phyloP scores from a whole-genome alignment of 2,329 filamentous ascomycete genomes.

The Ascosphaera aggregata region DNA sequence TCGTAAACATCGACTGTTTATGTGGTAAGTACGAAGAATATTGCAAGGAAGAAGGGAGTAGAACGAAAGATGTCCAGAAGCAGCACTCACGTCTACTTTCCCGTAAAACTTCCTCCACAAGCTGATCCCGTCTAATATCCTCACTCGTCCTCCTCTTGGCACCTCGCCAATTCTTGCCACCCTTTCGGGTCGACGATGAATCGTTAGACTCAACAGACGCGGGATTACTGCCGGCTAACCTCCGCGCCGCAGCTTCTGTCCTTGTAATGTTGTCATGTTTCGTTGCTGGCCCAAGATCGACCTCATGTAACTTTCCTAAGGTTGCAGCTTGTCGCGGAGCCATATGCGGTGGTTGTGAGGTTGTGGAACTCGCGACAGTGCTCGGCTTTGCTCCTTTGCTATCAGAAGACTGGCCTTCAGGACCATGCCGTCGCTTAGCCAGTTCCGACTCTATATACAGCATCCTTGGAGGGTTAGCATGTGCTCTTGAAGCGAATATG shows the following conservation, averaged over 20 bases:
- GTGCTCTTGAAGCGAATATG: conserved; percentile 7
- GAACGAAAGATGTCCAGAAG: conserved; percentile 1
- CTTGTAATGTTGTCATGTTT: conserved; percentile 21
- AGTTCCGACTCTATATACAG: conserved; percentile 43
- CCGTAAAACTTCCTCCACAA: conserved; percentile 31
- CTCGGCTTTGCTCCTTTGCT: no score
- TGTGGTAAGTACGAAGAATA: conserved; percentile 4
- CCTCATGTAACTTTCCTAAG: conserved; percentile 32
- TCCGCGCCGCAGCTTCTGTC: conserved; percentile 21
- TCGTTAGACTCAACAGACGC: conserved; percentile 7
- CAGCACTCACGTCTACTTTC: conserved; percentile 27
- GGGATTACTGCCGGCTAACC: conserved; percentile 14
- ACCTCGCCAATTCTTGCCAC: conserved; percentile 21
- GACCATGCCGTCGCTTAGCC: conserved; percentile 25
- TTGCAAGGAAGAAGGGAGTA: background rate
- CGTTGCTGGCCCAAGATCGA: conserved; percentile 27
- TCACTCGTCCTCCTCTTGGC: conserved; percentile 27
- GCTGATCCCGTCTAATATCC: conserved; percentile 28
- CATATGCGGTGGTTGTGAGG: background rate
- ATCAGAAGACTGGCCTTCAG: conserved; percentile 8
- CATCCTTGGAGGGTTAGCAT: conserved; percentile 40
- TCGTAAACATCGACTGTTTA: conserved; percentile 28
- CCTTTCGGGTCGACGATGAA: conserved; percentile 14
- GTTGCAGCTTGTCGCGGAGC: conserved; percentile 15
- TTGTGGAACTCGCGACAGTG: background rate